Percentiles rank a stretch among this genome's conserved stretches.
Evolutionary conservation across 2,329 filamentous ascomycete species (phyloP).

Genomic region (Westerdykella aurantiaca): DNA sequence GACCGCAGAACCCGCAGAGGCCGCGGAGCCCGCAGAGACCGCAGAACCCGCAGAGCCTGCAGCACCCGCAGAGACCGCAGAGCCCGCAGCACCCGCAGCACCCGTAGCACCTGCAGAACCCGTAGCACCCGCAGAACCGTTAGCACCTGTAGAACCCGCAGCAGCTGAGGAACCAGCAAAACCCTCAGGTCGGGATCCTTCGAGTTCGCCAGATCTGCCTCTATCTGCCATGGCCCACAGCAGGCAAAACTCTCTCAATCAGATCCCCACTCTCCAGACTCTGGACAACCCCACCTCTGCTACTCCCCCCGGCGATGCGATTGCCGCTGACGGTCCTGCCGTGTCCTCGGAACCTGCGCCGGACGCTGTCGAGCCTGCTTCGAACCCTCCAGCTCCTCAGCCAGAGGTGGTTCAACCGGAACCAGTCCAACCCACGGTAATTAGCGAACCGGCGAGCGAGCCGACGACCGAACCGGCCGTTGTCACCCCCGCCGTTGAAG

Average conservation of each 20-base stretch:
- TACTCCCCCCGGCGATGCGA: not conserved
- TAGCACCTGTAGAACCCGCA: no score
- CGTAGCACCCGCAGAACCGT: no score
- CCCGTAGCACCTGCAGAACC: no score
- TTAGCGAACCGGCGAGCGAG: no score
- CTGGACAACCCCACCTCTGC: constrained; percentile 5
- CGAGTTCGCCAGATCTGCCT: constrained; percentile 42
- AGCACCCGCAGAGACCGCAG: no score
- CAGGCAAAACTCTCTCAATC: constrained; percentile 32
- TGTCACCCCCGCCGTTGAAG: no score
- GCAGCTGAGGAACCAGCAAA: not conserved
- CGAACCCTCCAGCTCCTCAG: not conserved
- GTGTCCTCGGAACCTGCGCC: constrained; percentile 1
- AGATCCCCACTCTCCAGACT: constrained; percentile 17
- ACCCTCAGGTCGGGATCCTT: constrained; percentile 23
- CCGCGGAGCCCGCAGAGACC: no score
- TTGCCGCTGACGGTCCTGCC: not conserved
- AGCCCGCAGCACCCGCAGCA: no score
- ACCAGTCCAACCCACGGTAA: no score
- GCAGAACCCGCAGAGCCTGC: no score
- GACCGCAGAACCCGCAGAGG: no score
- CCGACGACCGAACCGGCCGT: no score
- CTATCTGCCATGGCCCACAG: constrained; percentile 35
- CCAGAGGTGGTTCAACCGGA: not conserved
- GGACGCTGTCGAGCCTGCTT: constrained; percentile 1